Evolutionary conservation across 78 protist genomes (phyloP).

Genomic region (Guillardia theta): DNA sequence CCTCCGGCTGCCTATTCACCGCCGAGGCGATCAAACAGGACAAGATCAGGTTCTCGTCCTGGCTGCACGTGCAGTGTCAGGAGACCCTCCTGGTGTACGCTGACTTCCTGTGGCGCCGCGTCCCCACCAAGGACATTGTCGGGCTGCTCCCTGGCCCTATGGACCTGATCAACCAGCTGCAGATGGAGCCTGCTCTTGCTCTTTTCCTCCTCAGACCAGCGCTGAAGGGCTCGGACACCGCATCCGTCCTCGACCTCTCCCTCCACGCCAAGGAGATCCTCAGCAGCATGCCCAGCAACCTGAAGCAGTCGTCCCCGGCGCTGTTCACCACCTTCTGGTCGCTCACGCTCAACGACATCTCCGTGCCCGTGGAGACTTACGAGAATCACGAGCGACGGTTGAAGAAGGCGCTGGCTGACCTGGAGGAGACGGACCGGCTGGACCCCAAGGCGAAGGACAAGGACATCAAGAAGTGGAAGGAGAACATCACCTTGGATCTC

Average conservation of each 20-base stretch:
- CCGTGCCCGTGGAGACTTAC: not conserved
- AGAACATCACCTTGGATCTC: not conserved
- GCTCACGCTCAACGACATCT: conserved; percentile 51
- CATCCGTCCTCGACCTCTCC: not conserved
- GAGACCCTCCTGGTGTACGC: conserved; percentile 14
- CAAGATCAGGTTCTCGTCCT: not conserved
- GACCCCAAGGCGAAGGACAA: conserved; percentile 26
- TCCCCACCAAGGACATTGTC: not conserved
- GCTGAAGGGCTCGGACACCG: not conserved
- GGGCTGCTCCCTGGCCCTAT: not conserved
- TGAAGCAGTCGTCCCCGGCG: not conserved
- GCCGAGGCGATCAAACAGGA: not conserved
- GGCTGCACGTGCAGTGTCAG: conserved; percentile 3
- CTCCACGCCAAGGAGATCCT: not conserved
- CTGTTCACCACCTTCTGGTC: conserved; percentile 42
- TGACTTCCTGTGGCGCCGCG: not conserved
- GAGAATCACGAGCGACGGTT: not conserved
- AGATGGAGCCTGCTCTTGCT: not conserved
- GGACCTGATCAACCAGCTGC: not conserved
- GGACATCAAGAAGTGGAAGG: not conserved
- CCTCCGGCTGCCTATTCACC: not conserved
- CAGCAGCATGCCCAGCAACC: not conserved
- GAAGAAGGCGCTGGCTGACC: not conserved
- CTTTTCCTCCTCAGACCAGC: not conserved
- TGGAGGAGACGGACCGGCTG: not conserved